Evolutionary conservation across 352 stramenopile genomes (phyloP), one percentile per base, ranked within the genome.

Genomic region (Globisporangium sylvaticum): DNA sequence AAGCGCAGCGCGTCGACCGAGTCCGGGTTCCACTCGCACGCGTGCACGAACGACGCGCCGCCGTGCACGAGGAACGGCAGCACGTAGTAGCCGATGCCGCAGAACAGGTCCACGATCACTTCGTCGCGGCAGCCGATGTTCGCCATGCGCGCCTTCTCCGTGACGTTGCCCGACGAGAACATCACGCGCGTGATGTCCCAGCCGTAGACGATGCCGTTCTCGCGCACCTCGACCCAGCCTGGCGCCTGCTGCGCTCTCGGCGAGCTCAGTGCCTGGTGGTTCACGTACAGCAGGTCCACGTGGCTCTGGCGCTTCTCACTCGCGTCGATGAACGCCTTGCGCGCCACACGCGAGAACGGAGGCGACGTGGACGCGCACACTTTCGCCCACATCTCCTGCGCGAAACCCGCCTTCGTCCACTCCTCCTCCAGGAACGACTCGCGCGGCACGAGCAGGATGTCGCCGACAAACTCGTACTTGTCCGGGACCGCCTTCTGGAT

Each of bases 21-120:
- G 78, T 98, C 82, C 2, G 91, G 87, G 66, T 98, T 99, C 96
- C 95, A 99, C 73, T 99, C 97, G 66, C 94, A 98, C 18, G 94
- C 91, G 61, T 97, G 90, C 1, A 99, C 91, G 62, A 97, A 89
- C 3, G 75, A 69, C 1, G 93, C 95, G 10, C 89, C 87, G 39
- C 90, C 95, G 66, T 97, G 84, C 50, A 98, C 83, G 5, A 98
- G 79, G 58, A 98, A 97, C 0, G 96, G 97, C 22, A 99, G 74
- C 29, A 98, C 95, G 68, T 98, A 99, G 73, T 99, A 99, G 15
- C 97, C 97, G 73, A 99, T 99, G n/a, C 97, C 97, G 42, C 93
- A 96, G 66, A 98, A 99, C 53, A 99, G 81, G 69, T 99, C 97
- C 34, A 99, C 87, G 31, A 99, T 89, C 1, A 88, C 77, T 63